Percentiles rank a stretch among this genome's conserved stretches.
Evolutionary conservation across 2,329 filamentous ascomycete species (phyloP).

Genomic region (Huntiella bhutanensis): DNA sequence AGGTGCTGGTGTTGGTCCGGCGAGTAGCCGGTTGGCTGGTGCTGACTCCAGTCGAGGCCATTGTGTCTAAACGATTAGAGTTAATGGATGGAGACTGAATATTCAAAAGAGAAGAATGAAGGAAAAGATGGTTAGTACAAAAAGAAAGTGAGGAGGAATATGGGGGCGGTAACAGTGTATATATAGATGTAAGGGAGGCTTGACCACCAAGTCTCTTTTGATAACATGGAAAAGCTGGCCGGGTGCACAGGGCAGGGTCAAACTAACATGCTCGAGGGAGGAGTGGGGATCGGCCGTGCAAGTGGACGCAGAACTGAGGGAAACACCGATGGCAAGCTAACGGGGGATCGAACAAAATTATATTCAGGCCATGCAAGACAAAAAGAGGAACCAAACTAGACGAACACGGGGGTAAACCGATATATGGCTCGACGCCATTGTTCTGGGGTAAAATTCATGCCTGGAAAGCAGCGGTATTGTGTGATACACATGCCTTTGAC

Average conservation of each 20-base stretch:
- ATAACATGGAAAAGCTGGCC: not conserved
- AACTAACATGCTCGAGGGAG: not conserved
- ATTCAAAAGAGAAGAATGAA: conserved; percentile 1
- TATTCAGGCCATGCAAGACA: not conserved
- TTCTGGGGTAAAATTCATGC: no score
- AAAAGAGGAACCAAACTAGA: conserved; percentile 1
- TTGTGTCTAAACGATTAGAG: conserved; percentile 5
- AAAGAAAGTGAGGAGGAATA: not conserved
- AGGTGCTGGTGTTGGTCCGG: conserved; percentile 16
- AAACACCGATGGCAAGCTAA: not conserved
- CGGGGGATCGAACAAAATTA: not conserved
- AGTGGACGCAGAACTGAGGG: not conserved
- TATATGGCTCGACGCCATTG: not conserved
- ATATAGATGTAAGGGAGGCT: not conserved
- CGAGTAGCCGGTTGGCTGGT: conserved; percentile 7
- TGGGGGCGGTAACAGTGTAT: conserved; percentile 1
- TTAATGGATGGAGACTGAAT: not conserved
- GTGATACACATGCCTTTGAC: no score
- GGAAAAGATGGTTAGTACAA: not conserved
- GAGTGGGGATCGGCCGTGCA: not conserved
- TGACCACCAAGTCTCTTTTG: no score
- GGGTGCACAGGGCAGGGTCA: not conserved
- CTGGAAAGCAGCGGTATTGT: no score
- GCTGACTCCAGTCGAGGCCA: conserved; percentile 11
- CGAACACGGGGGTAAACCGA: not conserved